Evolutionary conservation across 106 monocot species (phyloP), one percentile per base, ranked within the genome.

Genomic region (Acanthochlamys bracteata): DNA sequence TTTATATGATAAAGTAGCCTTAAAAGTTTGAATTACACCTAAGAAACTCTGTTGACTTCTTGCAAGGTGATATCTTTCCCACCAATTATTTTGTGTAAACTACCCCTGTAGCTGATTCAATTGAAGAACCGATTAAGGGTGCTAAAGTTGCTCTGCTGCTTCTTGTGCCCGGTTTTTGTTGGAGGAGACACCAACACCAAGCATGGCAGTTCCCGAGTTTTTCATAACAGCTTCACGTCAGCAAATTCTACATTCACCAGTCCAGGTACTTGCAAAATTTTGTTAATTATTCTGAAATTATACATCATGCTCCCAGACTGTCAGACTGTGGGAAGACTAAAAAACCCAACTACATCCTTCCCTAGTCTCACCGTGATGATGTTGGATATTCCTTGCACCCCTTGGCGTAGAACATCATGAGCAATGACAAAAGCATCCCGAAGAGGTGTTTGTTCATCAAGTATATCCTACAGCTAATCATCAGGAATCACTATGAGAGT

Each of bases 241-340:
- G 96, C 96, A 82, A 98, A 98, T 71, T 98, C 96, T 11, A 98
- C 96, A 75, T 98, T 98, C 0, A 98, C 96, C 22, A 98, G 85
- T 49, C 96, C 96, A 24, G 96, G 96, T 53, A 92, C 83, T 88
- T 96, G 82, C 68, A 71, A 51, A 66, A 27, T 43, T 67, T 27
- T 12, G n/a, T 12, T 23, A 10, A 42, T 55, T 22, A 55, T 4
- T 55, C 9, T 55, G 1, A 55, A 20, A 3, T 33, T 33, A 33
- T 33, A 1, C 33, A 6, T n/a, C n/a, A 33, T 33, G 33, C 33
- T 33, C 33, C 33, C 6, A 33, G 33, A 3, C 33, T 33, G 33
- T 33, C 33, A 33, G 22, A 55, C n/a, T 20, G 6, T 54, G 20
- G 20, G 10, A 20, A 55, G 20, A 55, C 10, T 21, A 20, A 55